These are phyloP conservation scores for Fusarium paranaense DNA, from an alignment of 2,329 filamentous ascomycete species.

Conservation along the genomic window DNA sequence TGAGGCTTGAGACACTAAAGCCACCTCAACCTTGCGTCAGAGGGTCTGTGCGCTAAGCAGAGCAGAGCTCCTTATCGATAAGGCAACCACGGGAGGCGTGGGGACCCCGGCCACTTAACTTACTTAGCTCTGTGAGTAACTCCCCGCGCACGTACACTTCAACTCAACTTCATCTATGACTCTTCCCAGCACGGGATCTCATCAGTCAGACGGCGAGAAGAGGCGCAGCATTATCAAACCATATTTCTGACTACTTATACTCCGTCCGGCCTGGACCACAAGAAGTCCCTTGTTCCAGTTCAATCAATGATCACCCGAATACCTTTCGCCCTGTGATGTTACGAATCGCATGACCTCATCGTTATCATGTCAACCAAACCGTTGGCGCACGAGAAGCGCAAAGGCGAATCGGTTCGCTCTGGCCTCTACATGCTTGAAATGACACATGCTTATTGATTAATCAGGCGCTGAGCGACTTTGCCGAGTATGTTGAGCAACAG, in stretches of 20 bases:
- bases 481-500: conserved; percentile 96
- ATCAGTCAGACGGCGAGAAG: conserved; percentile 40
- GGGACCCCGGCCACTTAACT: not conserved
- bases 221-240: conserved; percentile 30
- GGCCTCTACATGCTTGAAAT: not conserved
- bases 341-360: conserved; percentile 39
- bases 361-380: conserved; percentile 70
- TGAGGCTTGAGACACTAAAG: conserved; percentile 21
- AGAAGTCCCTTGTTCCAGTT: conserved; percentile 2
- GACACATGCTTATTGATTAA: conserved; percentile 22
- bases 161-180: conserved; percentile 40
- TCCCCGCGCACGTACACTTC: conserved; percentile 31
- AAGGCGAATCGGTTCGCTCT: conserved; percentile 81
- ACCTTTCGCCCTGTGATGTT: conserved; percentile 27
- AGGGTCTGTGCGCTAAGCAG: conserved; percentile 9
- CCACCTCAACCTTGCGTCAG: not conserved
- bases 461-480: conserved; percentile 90
- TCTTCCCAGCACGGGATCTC: conserved; percentile 29
- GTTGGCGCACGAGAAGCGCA: conserved; percentile 81
- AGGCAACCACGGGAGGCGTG: conserved; percentile 4
- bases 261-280: not conserved
- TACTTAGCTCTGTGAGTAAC: conserved; percentile 33
- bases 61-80: conserved; percentile 37
- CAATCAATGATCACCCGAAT: conserved; percentile 48
- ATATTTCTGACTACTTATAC: conserved; percentile 23